Percentiles rank a stretch among this genome's conserved stretches.
Conservation (phyloP, 495 filamentous ascomycete species). For the Lepraria neglecta region DNA sequence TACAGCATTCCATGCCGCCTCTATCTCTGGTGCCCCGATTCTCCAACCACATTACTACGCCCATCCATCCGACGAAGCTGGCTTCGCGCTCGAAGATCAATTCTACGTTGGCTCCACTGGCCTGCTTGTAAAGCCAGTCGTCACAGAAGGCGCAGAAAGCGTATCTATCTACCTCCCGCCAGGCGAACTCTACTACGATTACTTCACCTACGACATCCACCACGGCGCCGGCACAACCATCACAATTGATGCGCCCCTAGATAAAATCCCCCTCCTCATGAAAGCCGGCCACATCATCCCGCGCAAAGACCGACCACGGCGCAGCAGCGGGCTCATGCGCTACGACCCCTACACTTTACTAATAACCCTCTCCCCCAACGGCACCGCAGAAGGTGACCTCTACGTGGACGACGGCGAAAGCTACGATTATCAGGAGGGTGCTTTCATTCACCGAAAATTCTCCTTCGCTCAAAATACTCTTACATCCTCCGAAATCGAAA, state of each 20-base stretch:
- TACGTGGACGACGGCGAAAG: slow-evolving; percentile 94
- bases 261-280: slow-evolving; percentile 83
- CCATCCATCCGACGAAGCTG: slow-evolving; percentile 78
- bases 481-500: slow-evolving; percentile 47
- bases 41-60: slow-evolving; percentile 86
- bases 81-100: slow-evolving; percentile 86
- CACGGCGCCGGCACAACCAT: slow-evolving; percentile 59
- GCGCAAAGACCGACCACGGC: slow-evolving; percentile 77
- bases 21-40: slow-evolving; percentile 75
- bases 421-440: slow-evolving; percentile 77
- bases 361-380: slow-evolving; percentile 59
- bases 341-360: slow-evolving; percentile 93
- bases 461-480: slow-evolving; percentile 40
- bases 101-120: slow-evolving; percentile 84
- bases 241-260: slow-evolving; percentile 67
- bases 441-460: slow-evolving; percentile 81
- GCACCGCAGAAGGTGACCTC: slow-evolving; percentile 69
- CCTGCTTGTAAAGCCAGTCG: slow-evolving; percentile 81
- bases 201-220: slow-evolving; percentile 76
- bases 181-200: slow-evolving; percentile 84
- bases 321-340: slow-evolving; percentile 81
- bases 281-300: slow-evolving; percentile 87
- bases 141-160: slow-evolving; percentile 62
- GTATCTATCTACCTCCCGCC: slow-evolving; percentile 82
- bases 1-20: slow-evolving; percentile 88